Conservation (phyloP, 495 filamentous ascomycete genomes). For the Xylaria bambusicola region DNA sequence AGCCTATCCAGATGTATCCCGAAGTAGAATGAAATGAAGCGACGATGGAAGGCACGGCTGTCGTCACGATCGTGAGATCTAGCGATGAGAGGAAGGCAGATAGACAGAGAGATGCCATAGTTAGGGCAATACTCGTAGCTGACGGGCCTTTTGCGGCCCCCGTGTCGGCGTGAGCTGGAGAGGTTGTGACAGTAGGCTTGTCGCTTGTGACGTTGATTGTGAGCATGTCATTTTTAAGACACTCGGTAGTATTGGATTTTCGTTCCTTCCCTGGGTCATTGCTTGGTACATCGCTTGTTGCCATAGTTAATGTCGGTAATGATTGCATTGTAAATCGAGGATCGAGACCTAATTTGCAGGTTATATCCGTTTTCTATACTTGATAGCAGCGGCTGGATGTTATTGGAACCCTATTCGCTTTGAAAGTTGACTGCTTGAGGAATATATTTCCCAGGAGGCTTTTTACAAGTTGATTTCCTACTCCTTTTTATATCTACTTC, state of each 20-base stretch:
- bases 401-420: background rate
- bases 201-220: background rate
- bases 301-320: background rate
- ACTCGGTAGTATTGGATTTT: background rate
- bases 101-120: conserved; percentile 27
- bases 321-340: background rate
- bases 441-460: background rate
- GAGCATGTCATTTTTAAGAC: background rate
- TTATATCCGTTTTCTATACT: background rate
- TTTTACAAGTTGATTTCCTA: background rate
- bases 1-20: conserved; percentile 66
- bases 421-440: background rate
- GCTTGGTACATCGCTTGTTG: background rate
- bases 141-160: background rate
- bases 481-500: background rate
- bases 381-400: background rate
- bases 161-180: background rate
- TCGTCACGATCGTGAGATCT: conserved; percentile 61
- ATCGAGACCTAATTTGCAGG: background rate
- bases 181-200: background rate
- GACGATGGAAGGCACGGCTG: conserved; percentile 45
- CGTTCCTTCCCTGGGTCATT: background rate
- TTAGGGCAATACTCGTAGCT: background rate
- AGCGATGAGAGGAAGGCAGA: conserved; percentile 54
- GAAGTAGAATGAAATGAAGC: conserved; percentile 54